Base-by-base conservation (phyloP, 306 rosid genomes). In the Senna tora region DNA sequence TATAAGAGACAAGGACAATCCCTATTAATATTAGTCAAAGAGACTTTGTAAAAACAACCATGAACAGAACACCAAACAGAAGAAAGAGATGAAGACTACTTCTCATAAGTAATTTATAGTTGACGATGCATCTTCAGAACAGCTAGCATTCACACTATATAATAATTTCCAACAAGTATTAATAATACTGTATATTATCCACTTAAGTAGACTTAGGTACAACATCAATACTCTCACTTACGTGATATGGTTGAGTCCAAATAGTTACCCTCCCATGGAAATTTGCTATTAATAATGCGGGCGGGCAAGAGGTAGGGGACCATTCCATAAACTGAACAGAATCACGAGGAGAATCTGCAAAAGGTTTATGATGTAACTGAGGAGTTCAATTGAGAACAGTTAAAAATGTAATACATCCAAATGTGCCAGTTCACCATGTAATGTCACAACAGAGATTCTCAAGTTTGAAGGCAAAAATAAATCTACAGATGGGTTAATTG, bases 271-370 rank as follows among this genome's bases (percentile, higher is more conserved):
- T 91, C 92, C 99, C 99, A 20, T 94, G 99, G 80, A 94, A 94
- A 86, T 94, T 94, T 25, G 99, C 91, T 45, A 94, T 88, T 28
- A 94, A 82, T 73, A 94, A 80, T 68, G 93, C 95, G 51, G 92
- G 95, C 16, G 96, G 86, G 78, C 95, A 91, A 53, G 96, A 86
- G 32, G 90, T 80, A 19, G 97, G 97, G 46, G 99, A 94, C 99
- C 99, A 94, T 77, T 91, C 99, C 43, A 94, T 89, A 79, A 94
- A 94, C 88, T 94, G 99, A 72, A 94, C 97, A 75, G 99, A 94
- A 85, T 94, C 99, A 45, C 99, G 97, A 15, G 99, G 99, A 75
- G 99, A 94, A 86, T 94, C 99, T 94, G 91, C 77, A 80, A 81
- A 70, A 82, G 72, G 72, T 45, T 69, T 57, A 67, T 16, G 66